phyloP scores from a whole-genome alignment of 345 rosid species.

The Camelina neglecta region DNA sequence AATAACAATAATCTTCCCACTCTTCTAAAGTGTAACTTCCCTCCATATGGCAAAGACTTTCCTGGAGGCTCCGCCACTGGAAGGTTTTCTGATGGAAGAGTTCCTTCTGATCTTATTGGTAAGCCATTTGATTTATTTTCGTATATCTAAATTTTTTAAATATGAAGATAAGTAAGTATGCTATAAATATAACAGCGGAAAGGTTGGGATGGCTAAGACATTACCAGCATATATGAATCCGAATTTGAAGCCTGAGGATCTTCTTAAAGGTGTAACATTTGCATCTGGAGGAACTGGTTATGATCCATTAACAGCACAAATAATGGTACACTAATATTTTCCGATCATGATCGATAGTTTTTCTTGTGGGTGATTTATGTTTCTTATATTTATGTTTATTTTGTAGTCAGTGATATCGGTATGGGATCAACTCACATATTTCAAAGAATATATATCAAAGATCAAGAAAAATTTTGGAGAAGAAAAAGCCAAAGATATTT shows the following conservation, averaged over 20 bases:
- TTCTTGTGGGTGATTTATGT: neutral
- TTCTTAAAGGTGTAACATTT: slow-evolving; percentile 55
- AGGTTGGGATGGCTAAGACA: slow-evolving; percentile 52
- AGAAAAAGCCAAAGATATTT: slow-evolving; percentile 45
- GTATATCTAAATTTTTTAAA: too few relatives aligned
- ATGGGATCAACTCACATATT: slow-evolving; percentile 48
- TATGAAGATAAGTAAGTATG: neutral
- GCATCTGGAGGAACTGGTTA: slow-evolving; percentile 73
- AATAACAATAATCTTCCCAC: slow-evolving; percentile 25
- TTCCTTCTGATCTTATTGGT: slow-evolving; percentile 32
- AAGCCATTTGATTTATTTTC: neutral
- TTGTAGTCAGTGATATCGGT: slow-evolving; percentile 34
- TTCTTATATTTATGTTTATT: neutral
- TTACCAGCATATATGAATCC: slow-evolving; percentile 61
- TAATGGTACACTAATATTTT: slow-evolving; percentile 40
- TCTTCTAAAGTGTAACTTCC: slow-evolving; percentile 4
- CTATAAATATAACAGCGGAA: slow-evolving; percentile 42
- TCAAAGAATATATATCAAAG: slow-evolving; percentile 51
- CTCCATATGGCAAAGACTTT: slow-evolving; percentile 32
- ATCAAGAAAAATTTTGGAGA: slow-evolving; percentile 51
- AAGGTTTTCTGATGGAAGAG: slow-evolving; percentile 42
- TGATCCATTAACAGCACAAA: slow-evolving; percentile 55
- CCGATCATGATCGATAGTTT: neutral
- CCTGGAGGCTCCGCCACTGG: slow-evolving; percentile 2
- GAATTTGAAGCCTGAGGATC: slow-evolving; percentile 26